These are phyloP conservation scores for Litchi chinensis DNA, from an alignment of 345 rosid genomes.

Conservation along the genomic window DNA sequence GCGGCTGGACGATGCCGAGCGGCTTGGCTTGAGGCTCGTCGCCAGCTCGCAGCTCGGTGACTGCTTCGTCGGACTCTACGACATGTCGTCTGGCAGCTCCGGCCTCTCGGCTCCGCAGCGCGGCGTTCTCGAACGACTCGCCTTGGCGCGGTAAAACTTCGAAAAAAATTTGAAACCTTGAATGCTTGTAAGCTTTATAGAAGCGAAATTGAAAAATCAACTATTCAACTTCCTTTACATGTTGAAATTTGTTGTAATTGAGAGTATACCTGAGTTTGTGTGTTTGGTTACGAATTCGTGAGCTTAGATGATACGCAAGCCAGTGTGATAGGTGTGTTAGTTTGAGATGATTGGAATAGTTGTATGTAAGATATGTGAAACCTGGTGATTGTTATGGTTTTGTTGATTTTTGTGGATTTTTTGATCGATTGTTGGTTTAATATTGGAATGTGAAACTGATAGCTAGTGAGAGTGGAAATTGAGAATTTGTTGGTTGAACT, in stretches of 20 bases:
- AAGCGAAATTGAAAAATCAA: background rate
- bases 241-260: background rate
- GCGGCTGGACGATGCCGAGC: conserved; percentile 49
- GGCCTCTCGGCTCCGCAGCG: conserved; percentile 48
- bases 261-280: background rate
- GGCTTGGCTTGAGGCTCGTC: conserved; percentile 49
- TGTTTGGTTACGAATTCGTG: background rate
- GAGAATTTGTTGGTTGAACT: conserved; percentile 1
- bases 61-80: conserved; percentile 69
- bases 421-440: background rate
- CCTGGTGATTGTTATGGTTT: background rate
- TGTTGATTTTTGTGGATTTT: background rate
- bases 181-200: background rate
- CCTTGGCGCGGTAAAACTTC: conserved; percentile 48
- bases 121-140: conserved; percentile 63
- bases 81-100: conserved; percentile 34
- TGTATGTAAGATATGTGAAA: background rate
- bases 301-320: background rate
- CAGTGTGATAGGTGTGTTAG: background rate
- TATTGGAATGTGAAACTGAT: background rate
- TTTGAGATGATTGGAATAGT: background rate
- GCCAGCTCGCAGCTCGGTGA: conserved; percentile 63
- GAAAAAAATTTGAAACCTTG: background rate
- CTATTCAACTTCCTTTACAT: background rate
- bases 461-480: background rate